Evolutionary conservation across 2,329 filamentous ascomycete species (phyloP).

Genomic region (Endoconidiophora polonica): DNA sequence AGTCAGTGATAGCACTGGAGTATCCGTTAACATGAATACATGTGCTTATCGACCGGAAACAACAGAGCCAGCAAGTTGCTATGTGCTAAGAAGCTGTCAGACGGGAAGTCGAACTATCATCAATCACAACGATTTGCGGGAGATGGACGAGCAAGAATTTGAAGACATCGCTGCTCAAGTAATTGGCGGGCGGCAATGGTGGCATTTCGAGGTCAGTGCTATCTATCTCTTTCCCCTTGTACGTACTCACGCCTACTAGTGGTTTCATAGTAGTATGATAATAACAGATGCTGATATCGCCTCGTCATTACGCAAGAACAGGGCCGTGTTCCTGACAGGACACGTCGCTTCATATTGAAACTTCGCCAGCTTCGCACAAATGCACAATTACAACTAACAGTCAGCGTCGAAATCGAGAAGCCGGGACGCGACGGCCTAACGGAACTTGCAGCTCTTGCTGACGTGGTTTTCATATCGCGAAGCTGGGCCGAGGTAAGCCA

Average conservation of each 20-base stretch:
- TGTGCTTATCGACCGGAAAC: conserved; percentile 43
- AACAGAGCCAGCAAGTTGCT: conserved; percentile 46
- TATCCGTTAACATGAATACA: conserved; percentile 29
- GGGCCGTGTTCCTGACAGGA: conserved; percentile 49
- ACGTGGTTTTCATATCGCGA: conserved; percentile 59
- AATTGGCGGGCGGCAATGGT: conserved; percentile 34
- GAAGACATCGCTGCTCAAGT: conserved; percentile 19
- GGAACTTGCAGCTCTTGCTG: conserved; percentile 42
- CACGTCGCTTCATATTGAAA: conserved; percentile 37
- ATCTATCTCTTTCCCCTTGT: too few relatives aligned
- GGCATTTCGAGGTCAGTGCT: conserved; percentile 52
- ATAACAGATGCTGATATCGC: too few relatives aligned
- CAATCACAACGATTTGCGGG: conserved; percentile 49
- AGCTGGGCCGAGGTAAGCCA: conserved; percentile 44
- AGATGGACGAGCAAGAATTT: conserved; percentile 52
- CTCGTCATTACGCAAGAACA: conserved; percentile 15
- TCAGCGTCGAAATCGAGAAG: conserved; percentile 62
- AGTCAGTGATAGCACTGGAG: neutral
- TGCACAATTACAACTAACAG: conserved; percentile 20
- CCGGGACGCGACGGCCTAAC: conserved; percentile 42
- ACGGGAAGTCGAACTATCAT: conserved; percentile 52
- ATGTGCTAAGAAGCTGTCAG: conserved; percentile 45
- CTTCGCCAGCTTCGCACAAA: conserved; percentile 21
- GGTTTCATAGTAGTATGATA: neutral
- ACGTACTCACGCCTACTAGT: too few relatives aligned